Evolutionary conservation across 2,329 filamentous ascomycete genomes (phyloP).

Genomic region (Colletotrichum acutatum): DNA sequence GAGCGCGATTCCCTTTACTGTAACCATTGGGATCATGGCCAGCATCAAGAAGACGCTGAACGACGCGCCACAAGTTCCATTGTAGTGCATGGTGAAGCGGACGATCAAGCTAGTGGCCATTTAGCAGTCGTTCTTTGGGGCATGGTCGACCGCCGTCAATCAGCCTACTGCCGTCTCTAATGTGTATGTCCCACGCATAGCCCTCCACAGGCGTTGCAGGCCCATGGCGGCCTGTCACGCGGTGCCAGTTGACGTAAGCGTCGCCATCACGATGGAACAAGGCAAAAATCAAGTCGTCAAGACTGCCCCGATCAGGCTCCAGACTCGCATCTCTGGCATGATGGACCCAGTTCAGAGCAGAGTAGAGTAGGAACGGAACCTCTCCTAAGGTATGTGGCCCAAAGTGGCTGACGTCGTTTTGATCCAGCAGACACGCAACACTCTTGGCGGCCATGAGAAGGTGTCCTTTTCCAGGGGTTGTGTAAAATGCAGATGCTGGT

Average conservation of each 20-base stretch:
- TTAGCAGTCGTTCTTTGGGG: neutral
- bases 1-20: neutral
- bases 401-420: neutral
- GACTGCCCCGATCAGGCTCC: neutral
- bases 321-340: neutral
- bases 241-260: neutral
- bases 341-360: neutral
- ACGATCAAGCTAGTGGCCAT: neutral
- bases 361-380: neutral
- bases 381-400: neutral
- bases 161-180: neutral
- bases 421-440: neutral
- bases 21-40: neutral
- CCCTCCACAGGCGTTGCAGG: neutral
- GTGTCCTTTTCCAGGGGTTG: neutral
- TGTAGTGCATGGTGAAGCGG: neutral
- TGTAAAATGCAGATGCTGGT: neutral
- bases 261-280: neutral
- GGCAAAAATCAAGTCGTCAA: neutral
- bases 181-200: neutral
- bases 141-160: neutral
- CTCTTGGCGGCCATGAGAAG: neutral
- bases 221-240: neutral
- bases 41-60: neutral
- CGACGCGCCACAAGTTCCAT: neutral